These are phyloP conservation scores for Fusarium floridanum DNA, from an alignment of 2,329 filamentous ascomycete genomes.

Conservation along the genomic window DNA sequence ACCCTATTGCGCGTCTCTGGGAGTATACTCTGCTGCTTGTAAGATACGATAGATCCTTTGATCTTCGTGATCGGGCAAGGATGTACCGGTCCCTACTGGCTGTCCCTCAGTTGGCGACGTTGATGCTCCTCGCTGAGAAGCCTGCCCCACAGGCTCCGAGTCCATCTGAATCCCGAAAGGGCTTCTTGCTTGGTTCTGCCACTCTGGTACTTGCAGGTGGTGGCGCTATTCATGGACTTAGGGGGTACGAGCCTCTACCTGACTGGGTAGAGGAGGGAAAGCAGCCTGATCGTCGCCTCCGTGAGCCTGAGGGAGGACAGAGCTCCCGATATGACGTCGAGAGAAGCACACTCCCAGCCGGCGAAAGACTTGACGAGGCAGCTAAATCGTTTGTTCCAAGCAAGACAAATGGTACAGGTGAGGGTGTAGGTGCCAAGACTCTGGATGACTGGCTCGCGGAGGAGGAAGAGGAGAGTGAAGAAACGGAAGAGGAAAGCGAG, in stretches of 20 bases:
- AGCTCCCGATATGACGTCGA: constrained; percentile 50
- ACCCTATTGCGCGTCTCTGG: constrained; percentile 84
- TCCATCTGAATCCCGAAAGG: constrained; percentile 85
- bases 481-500: constrained; percentile 65
- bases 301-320: constrained; percentile 67
- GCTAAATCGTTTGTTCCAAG: constrained; percentile 53
- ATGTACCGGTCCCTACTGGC: constrained; percentile 88
- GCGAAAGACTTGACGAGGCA: constrained; percentile 73
- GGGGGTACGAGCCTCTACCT: constrained; percentile 83
- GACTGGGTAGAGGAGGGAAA: constrained; percentile 85
- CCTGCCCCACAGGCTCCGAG: constrained; percentile 91
- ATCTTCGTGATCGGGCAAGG: constrained; percentile 90
- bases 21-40: constrained; percentile 86
- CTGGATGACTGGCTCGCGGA: constrained; percentile 94
- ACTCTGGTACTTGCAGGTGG: constrained; percentile 87
- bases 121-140: constrained; percentile 94
- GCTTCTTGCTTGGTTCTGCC: constrained; percentile 84
- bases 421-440: constrained; percentile 76
- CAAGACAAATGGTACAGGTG: constrained; percentile 65
- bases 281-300: constrained; percentile 82
- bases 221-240: constrained; percentile 78
- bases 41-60: constrained; percentile 94
- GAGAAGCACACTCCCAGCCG: constrained; percentile 65
- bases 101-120: constrained; percentile 86
- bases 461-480: constrained; percentile 70